These are phyloP conservation scores for Penstemon eatonii DNA, from an alignment of 257 asterid genomes.

Conservation along the genomic window DNA sequence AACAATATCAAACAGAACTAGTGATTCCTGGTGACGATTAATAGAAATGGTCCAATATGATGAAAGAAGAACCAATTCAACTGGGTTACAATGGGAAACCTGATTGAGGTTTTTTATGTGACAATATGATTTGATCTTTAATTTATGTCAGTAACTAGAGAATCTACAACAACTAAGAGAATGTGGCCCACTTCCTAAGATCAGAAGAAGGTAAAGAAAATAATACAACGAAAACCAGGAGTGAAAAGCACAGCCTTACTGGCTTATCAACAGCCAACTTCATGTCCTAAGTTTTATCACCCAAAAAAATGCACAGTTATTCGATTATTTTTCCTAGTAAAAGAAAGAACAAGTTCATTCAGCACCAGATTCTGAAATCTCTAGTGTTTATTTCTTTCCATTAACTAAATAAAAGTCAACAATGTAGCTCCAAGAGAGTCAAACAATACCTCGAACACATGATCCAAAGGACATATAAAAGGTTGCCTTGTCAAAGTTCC, in stretches of 20 bases:
- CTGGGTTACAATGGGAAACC: neutral
- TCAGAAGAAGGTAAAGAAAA: neutral
- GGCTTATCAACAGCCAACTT: neutral
- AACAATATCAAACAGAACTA: neutral
- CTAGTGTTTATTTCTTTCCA: neutral
- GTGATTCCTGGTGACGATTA: neutral
- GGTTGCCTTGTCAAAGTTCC: conserved; percentile 93
- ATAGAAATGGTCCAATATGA: neutral
- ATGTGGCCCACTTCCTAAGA: neutral
- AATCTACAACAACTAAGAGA: neutral
- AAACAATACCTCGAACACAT: conserved; percentile 81
- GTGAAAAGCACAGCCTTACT: neutral
- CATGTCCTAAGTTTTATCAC: neutral
- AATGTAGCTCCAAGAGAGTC: conserved; percentile 23
- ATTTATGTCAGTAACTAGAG: neutral
- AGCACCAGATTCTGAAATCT: neutral
- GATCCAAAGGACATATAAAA: conserved; percentile 93
- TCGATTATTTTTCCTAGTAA: neutral
- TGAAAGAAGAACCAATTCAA: neutral
- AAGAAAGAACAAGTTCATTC: neutral
- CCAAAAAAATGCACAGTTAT: no score
- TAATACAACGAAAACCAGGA: neutral
- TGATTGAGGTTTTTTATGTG: neutral
- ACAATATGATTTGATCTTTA: neutral
- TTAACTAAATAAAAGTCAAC: conserved; percentile 18